phyloP scores from a whole-genome alignment of 129 eudicot species.

The Heracleum sosnowskyi region DNA sequence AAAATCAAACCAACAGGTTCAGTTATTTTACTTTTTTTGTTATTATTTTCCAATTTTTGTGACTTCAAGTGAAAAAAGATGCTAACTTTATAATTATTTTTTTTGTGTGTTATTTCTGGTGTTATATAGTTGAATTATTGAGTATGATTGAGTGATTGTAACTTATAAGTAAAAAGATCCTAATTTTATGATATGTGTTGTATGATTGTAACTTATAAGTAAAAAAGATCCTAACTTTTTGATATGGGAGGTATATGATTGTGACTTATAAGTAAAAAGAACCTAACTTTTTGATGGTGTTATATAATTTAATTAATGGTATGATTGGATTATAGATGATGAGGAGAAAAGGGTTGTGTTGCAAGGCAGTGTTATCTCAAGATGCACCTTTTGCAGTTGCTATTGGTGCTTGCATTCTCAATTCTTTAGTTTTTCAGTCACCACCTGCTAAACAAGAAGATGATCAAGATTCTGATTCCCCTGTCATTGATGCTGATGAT shows the following conservation, averaged over 20 bases:
- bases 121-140: not conserved
- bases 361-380: conserved; percentile 52
- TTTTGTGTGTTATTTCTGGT: not conserved
- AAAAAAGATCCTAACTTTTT: not conserved
- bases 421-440: conserved; percentile 57
- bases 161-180: not conserved
- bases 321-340: conserved; percentile 19
- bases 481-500: conserved; percentile 56
- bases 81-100: not conserved
- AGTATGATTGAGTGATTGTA: not conserved
- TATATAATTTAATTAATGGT: conserved; percentile 5
- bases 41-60: not conserved
- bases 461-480: conserved; percentile 37
- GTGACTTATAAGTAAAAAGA: not conserved
- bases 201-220: not conserved
- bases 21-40: not conserved
- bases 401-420: conserved; percentile 68
- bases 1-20: conserved; percentile 29
- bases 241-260: not conserved
- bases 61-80: not conserved
- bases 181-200: not conserved
- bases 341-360: conserved; percentile 35
- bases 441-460: conserved; percentile 34
- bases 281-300: not conserved
- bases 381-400: conserved; percentile 80